Percentiles rank a stretch among this genome's conserved stretches.
These are phyloP conservation scores for Irpex sp. DNA, from an alignment of 1,284 basidiomycete genomes.

Conservation along the genomic window DNA sequence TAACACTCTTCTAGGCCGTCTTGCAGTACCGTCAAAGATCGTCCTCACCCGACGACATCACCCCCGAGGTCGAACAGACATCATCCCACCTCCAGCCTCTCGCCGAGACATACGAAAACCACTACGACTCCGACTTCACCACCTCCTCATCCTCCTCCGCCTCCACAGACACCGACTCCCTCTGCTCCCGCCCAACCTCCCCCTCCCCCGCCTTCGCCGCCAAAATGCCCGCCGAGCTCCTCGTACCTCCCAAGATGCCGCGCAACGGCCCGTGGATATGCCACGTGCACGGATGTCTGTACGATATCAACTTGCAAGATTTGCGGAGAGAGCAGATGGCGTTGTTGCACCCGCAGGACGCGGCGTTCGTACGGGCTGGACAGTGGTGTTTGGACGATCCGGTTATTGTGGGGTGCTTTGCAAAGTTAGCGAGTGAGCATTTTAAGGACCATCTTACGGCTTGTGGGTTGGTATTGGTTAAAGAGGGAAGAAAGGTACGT, in stretches of 20 bases:
- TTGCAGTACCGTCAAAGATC: no score
- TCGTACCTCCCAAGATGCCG: background rate
- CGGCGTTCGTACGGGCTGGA: no score
- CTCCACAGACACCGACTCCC: background rate
- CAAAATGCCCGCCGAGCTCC: background rate
- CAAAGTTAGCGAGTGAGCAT: no score
- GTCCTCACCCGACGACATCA: background rate
- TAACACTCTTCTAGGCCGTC: background rate
- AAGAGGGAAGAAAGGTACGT: no score
- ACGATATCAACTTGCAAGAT: background rate
- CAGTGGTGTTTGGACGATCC: no score
- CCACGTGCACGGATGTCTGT: background rate
- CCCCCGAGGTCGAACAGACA: background rate
- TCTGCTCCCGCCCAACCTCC: background rate
- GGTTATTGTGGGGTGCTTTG: no score
- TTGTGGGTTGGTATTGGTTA: no score
- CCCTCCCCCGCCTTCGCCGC: background rate
- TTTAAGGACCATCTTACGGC: no score
- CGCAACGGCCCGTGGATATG: background rate
- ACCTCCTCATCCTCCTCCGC: background rate
- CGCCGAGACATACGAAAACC: background rate
- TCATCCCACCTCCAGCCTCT: background rate
- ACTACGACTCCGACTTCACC: background rate
- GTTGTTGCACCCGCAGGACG: background rate
- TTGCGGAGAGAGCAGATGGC: background rate